Base-by-base conservation (phyloP, 2,329 filamentous ascomycete genomes). In the Trichoderma sp. region DNA sequence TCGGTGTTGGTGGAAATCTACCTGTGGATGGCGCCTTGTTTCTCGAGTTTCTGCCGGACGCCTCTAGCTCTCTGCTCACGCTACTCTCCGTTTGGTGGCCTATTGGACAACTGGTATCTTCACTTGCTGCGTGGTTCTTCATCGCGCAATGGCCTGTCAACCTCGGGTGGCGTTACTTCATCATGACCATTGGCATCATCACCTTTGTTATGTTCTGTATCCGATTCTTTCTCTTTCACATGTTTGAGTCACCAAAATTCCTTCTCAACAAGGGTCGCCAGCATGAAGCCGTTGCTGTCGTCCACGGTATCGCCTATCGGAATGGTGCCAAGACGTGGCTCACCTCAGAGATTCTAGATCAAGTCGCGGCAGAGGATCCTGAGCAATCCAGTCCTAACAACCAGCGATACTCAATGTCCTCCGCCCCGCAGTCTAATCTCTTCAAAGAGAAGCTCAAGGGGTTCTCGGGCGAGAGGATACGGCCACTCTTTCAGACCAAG, bases 51-150 rank as follows among this genome's bases (percentile, higher is more conserved):
- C 81, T 96, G 0, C 93, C 93, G 0, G 89, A 90, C 68, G 87
- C 89, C 0, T 90, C 88, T n/a, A 89, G 88, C 71, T 88, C 89
- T 37, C 84, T 96, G 16, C 82, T 96, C 34, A 96, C 92, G 0
- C 83, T 95, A 59, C 83, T 96, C n/a, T 93, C 91, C 7, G 87
- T 94, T 8, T 96, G 92, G 90, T 97, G 93, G 92, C 91, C 93
- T 0, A 81, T 96, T 21, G 93, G 93, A 6, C 92, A 96, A 76
- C 83, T 96, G 8, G 85, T 90, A 68, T 89, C 91, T 1, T 90
- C 89, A 3, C 79, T 91, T 5, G 83, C 92, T 59, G 92, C 90
- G 7, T 95, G 91, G 92, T 90, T 84, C 56, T 92, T 90, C 73
- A 90, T 96, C 68, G 87, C 90, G 32, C 86, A 87, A 72, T 92